phyloP scores from a whole-genome alignment of 1,284 basidiomycete genomes.

The Fistulina hepatica region DNA sequence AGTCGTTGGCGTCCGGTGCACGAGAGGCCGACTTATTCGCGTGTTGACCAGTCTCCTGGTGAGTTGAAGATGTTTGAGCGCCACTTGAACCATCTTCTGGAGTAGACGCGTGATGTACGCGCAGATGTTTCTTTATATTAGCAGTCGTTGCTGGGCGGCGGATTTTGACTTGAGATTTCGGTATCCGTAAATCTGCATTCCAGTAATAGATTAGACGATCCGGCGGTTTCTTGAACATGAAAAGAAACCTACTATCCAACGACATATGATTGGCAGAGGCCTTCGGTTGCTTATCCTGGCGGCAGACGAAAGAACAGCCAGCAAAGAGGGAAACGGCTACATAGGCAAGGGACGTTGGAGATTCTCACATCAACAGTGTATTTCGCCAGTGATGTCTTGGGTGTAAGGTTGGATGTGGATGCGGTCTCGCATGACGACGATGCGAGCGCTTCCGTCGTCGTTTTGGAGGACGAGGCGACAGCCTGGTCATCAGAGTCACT shows the following conservation, averaged over 20 bases:
- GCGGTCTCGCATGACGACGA: too few species aligned
- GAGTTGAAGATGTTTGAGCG: constrained; percentile 5
- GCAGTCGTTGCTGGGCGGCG: constrained; percentile 36
- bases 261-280: constrained; percentile 25
- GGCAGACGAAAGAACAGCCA: constrained; percentile 47
- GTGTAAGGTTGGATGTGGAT: too few species aligned
- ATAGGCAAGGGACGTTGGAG: constrained; percentile 27
- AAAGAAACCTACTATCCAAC: constrained; percentile 36
- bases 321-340: constrained; percentile 57
- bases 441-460: constrained; percentile 17
- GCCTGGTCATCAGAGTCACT: constrained; percentile 43
- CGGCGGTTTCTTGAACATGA: constrained; percentile 2
- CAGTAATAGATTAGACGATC: constrained; percentile 1
- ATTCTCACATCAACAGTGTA: constrained; percentile 70
- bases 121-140: constrained; percentile 36
- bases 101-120: constrained; percentile 39
- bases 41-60: too few species aligned
- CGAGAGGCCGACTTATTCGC: constrained; percentile 4
- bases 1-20: constrained; percentile 12
- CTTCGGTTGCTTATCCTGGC: constrained; percentile 53
- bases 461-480: constrained; percentile 20
- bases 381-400: too few species aligned
- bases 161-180: constrained; percentile 46
- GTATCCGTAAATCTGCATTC: constrained; percentile 27
- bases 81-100: constrained; percentile 21